These are phyloP conservation scores for Nitzschia putrida DNA, from an alignment of 108 stramenopile species.

Conservation along the genomic window DNA sequence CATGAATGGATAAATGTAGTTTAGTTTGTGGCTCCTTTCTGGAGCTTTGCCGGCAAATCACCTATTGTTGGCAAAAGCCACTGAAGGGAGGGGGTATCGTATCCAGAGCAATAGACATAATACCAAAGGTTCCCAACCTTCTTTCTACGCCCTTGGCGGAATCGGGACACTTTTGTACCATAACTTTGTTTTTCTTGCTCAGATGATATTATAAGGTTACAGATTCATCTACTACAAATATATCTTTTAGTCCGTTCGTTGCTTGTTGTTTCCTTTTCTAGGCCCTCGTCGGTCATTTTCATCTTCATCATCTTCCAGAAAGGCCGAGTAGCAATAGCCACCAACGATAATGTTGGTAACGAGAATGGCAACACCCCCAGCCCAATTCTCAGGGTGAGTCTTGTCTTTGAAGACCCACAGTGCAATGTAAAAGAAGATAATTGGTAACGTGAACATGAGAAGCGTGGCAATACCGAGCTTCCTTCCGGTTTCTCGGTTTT, in stretches of 20 bases:
- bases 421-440: slow-evolving; percentile 47
- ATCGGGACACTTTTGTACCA: no score
- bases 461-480: slow-evolving; percentile 58
- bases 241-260: slow-evolving; percentile 46
- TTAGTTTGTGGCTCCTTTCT: no score
- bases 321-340: slow-evolving; percentile 52
- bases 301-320: slow-evolving; percentile 46
- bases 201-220: no score
- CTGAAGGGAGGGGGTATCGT: no score
- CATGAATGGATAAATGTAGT: slow-evolving; percentile 77
- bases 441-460: slow-evolving; percentile 58
- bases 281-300: slow-evolving; percentile 38
- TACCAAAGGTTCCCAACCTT: no score
- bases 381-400: slow-evolving; percentile 52
- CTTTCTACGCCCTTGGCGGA: no score
- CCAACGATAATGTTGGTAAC: slow-evolving; percentile 55
- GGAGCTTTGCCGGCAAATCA: no score
- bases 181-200: no score
- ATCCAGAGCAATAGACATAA: no score
- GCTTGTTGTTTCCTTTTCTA: slow-evolving; percentile 44
- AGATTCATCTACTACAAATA: not conserved
- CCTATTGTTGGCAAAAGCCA: no score
- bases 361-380: slow-evolving; percentile 52
- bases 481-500: slow-evolving; percentile 53
- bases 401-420: slow-evolving; percentile 39